phyloP scores from a whole-genome alignment of 108 stramenopile species.

The Pseudonitzschia multistriata region DNA sequence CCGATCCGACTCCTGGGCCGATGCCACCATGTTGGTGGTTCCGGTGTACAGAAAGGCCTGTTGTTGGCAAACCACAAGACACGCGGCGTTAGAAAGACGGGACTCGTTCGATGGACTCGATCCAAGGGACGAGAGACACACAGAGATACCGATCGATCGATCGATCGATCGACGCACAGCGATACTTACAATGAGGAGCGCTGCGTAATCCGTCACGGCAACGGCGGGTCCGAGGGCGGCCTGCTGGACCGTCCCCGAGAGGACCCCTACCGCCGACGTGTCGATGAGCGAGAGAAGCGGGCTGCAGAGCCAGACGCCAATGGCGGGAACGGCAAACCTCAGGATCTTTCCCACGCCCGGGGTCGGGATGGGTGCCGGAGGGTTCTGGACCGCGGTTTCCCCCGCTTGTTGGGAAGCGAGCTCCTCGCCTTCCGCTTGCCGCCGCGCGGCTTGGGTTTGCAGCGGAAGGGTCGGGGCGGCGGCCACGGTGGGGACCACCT shows the following conservation, averaged over 20 bases:
- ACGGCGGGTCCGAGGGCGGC: slow-evolving; percentile 84
- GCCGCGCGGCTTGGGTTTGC: too few species aligned
- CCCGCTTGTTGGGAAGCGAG: too few species aligned
- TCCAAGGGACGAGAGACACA: not conserved
- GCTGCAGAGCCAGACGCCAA: slow-evolving; percentile 82
- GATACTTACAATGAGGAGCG: slow-evolving; percentile 61
- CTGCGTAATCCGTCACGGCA: slow-evolving; percentile 72
- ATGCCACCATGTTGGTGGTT: slow-evolving; percentile 77
- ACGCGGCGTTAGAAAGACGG: not conserved
- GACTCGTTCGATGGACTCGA: not conserved
- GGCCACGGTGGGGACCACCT: not conserved
- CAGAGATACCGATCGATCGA: not conserved
- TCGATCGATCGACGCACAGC: not conserved
- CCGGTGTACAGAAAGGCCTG: slow-evolving; percentile 81
- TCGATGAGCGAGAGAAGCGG: slow-evolving; percentile 83
- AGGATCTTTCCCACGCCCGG: slow-evolving; percentile 67
- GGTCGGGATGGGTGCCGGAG: slow-evolving; percentile 20
- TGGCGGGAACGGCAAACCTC: slow-evolving; percentile 80
- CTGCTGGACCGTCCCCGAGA: slow-evolving; percentile 80
- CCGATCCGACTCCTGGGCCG: slow-evolving; percentile 58
- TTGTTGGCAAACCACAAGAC: too few species aligned
- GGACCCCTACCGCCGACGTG: slow-evolving; percentile 71
- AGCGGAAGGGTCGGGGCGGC: too few species aligned
- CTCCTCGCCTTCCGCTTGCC: too few species aligned
- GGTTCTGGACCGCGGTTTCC: not conserved